A percentile compares a stretch with the other conserved stretches of the same genome.
These are phyloP conservation scores for Parafenestella ontariensis DNA, from an alignment of 2,329 filamentous ascomycete species.

Conservation along the genomic window DNA sequence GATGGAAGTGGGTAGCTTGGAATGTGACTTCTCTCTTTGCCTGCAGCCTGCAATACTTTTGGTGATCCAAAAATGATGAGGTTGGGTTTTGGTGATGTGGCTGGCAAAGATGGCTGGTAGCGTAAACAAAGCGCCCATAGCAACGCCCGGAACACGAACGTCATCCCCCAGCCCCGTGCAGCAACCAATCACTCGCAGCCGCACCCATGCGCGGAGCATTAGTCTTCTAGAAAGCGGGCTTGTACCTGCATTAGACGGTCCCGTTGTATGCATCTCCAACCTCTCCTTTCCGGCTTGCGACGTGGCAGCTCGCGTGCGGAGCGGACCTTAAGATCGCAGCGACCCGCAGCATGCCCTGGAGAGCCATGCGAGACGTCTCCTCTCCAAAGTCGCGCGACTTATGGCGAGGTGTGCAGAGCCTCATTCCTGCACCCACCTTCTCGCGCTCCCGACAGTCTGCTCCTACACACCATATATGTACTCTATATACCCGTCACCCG, in stretches of 20 bases:
- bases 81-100: constrained; percentile 38
- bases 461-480: no score
- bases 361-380: background rate
- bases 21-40: constrained; percentile 35
- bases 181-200: constrained; percentile 26
- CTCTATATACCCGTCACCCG: no score
- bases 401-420: no score
- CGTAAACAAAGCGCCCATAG: constrained; percentile 26
- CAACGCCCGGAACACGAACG: constrained; percentile 25
- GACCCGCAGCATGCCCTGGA: background rate
- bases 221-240: constrained; percentile 10
- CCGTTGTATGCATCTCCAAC: constrained; percentile 26
- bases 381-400: no score
- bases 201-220: constrained; percentile 12
- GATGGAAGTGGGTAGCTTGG: constrained; percentile 44
- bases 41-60: constrained; percentile 42
- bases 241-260: constrained; percentile 34
- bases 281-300: constrained; percentile 31
- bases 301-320: constrained; percentile 33
- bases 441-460: no score
- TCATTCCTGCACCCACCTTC: no score
- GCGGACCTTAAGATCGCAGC: constrained; percentile 4
- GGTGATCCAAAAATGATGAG: constrained; percentile 41
- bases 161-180: constrained; percentile 25
- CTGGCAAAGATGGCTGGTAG: constrained; percentile 38